Conservation (phyloP, 345 rosid species). For the Reutealis trisperma region DNA sequence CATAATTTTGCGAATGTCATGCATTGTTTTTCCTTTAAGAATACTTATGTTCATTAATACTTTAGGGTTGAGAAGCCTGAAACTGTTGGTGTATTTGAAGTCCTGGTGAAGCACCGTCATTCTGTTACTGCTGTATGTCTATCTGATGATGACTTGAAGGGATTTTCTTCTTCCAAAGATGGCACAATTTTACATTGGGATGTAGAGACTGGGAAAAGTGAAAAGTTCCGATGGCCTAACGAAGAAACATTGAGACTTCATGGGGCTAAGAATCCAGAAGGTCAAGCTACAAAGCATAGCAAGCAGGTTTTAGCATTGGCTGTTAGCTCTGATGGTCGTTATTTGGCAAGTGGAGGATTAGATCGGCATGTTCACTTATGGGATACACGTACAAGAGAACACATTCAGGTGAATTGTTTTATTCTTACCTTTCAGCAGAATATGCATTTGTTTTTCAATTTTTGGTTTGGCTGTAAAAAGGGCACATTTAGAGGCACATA, state of each 20-base stretch:
- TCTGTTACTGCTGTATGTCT: slow-evolving; percentile 83
- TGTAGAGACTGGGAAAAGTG: slow-evolving; percentile 65
- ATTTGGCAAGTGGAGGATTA: slow-evolving; percentile 91
- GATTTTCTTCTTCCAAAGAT: slow-evolving; percentile 92
- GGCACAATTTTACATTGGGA: slow-evolving; percentile 89
- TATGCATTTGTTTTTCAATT: background rate
- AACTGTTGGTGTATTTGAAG: slow-evolving; percentile 45
- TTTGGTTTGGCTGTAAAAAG: background rate
- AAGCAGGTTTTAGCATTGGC: slow-evolving; percentile 78
- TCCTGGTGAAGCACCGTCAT: slow-evolving; percentile 66
- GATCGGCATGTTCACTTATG: slow-evolving; percentile 96
- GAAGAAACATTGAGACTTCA: slow-evolving; percentile 65
- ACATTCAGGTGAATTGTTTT: slow-evolving; percentile 60
- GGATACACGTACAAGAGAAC: slow-evolving; percentile 86
- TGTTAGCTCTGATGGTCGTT: slow-evolving; percentile 86
- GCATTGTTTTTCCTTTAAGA: background rate
- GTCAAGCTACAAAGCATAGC: slow-evolving; percentile 67
- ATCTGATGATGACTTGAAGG: slow-evolving; percentile 80
- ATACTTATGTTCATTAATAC: slow-evolving; percentile 19
- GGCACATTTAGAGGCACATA: background rate
- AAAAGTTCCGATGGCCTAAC: slow-evolving; percentile 75
- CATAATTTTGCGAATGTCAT: background rate
- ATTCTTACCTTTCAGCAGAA: background rate
- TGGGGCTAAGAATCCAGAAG: slow-evolving; percentile 74
- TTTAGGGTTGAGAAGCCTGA: slow-evolving; percentile 74